Evolutionary conservation across 2,329 filamentous ascomycete genomes (phyloP).

Genomic region (Endocalyx cinctus): DNA sequence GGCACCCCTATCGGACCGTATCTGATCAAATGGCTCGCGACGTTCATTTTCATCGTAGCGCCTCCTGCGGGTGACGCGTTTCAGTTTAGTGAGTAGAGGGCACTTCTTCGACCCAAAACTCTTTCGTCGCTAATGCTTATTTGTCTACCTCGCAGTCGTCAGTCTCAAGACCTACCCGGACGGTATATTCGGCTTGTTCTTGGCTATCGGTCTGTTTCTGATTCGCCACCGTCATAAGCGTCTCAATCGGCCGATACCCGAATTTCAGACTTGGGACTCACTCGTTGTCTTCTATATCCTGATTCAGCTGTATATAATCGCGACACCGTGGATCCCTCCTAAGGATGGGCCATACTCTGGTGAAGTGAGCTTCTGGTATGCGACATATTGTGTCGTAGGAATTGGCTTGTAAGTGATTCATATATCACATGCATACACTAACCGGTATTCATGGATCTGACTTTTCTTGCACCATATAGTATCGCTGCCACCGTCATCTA

Average conservation of each 20-base stretch:
- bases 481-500: conserved; percentile 51
- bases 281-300: conserved; percentile 56
- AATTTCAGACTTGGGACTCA: conserved; percentile 56
- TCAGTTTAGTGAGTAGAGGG: conserved; percentile 44
- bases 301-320: conserved; percentile 56
- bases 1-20: conserved; percentile 59
- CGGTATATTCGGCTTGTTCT: conserved; percentile 51
- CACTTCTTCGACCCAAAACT: not conserved
- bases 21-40: conserved; percentile 50
- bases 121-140: too few species aligned
- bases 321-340: conserved; percentile 71
- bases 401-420: conserved; percentile 60
- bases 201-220: conserved; percentile 54
- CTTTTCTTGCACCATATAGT: conserved; percentile 24
- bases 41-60: conserved; percentile 55
- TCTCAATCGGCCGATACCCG: conserved; percentile 40
- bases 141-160: too few species aligned
- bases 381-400: conserved; percentile 61
- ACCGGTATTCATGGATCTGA: not conserved
- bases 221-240: conserved; percentile 51
- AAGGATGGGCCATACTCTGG: conserved; percentile 53
- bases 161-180: conserved; percentile 55
- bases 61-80: conserved; percentile 61
- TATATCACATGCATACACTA: not conserved
- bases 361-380: conserved; percentile 71